Conservation (phyloP, 495 filamentous ascomycete genomes). For the Chaetomidium leptoderma region DNA sequence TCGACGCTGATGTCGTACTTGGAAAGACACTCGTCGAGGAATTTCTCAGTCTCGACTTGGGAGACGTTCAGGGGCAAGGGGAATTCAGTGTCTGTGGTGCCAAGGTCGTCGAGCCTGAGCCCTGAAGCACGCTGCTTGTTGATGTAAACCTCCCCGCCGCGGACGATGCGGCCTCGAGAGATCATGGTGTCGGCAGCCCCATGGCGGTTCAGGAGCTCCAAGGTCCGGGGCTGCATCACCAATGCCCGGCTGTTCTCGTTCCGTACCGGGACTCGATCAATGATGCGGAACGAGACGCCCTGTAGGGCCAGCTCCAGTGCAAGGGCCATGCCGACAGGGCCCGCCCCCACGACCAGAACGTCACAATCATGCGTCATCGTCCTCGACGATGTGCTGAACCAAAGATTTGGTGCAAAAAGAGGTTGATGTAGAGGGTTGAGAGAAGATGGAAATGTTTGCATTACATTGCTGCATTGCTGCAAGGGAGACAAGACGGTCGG, state of each 20-base stretch:
- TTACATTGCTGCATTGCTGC: no score
- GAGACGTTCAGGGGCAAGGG: conserved; percentile 37
- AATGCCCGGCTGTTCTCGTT: conserved; percentile 43
- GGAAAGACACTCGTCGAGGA: conserved; percentile 36
- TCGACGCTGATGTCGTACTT: conserved; percentile 36
- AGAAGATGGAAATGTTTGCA: no score
- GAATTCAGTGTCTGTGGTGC: conserved; percentile 34
- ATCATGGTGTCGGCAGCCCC: conserved; percentile 33
- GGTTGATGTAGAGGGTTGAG: no score
- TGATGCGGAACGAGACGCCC: conserved; percentile 39
- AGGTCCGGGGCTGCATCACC: conserved; percentile 41
- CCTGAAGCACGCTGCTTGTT: conserved; percentile 25
- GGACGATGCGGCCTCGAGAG: conserved; percentile 26
- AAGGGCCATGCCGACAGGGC: conserved; percentile 32
- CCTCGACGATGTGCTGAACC: no score
- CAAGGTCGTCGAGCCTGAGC: conserved; percentile 30
- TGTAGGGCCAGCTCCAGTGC: conserved; percentile 37
- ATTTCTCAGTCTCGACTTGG: conserved; percentile 41
- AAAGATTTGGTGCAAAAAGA: no score
- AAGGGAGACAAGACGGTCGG: no score
- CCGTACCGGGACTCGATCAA: conserved; percentile 36
- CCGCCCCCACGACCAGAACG: conserved; percentile 36
- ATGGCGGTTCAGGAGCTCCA: conserved; percentile 46
- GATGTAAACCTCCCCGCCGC: conserved; percentile 32
- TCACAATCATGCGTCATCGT: conserved; percentile 23